Evolutionary conservation across 2,329 filamentous ascomycete species (phyloP).

Genomic region (Aspergillus neoniger): DNA sequence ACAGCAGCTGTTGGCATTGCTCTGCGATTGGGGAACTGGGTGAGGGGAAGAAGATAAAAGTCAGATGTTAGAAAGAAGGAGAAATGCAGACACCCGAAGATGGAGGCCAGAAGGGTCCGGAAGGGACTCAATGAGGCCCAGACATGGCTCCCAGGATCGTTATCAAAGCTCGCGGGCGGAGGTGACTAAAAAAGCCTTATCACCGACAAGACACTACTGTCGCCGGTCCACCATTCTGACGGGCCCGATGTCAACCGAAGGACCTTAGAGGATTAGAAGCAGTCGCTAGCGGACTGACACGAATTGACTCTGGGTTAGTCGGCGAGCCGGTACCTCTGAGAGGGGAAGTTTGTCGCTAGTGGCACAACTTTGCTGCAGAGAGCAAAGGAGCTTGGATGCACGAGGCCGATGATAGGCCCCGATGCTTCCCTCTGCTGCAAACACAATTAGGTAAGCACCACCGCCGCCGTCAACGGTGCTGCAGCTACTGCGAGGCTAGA

Average conservation of each 20-base stretch:
- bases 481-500: not conserved
- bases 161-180: slow-evolving; percentile 8
- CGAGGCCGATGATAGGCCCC: slow-evolving; percentile 4
- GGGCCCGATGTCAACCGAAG: not conserved
- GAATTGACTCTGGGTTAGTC: not conserved
- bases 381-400: not conserved
- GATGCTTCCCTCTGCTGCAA: not conserved
- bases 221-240: slow-evolving; percentile 4
- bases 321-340: not conserved
- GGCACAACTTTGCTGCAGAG: not conserved
- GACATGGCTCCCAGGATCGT: not conserved
- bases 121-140: slow-evolving; percentile 1
- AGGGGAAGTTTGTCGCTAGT: not conserved
- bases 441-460: not conserved
- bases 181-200: slow-evolving; percentile 12
- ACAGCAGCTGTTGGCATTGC: slow-evolving; percentile 18
- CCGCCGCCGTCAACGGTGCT: slow-evolving; percentile 1
- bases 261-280: not conserved
- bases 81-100: not conserved
- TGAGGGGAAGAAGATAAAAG: not conserved
- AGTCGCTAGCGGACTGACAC: not conserved
- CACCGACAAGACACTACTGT: slow-evolving; percentile 6
- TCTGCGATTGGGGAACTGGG: slow-evolving; percentile 1
- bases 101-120: not conserved
- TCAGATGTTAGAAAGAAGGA: slow-evolving; percentile 3